Percentiles rank a stretch among this genome's conserved stretches.
Conservation (phyloP, 805 yeast genomes). For the Sugiyamaella mastotermitis region DNA sequence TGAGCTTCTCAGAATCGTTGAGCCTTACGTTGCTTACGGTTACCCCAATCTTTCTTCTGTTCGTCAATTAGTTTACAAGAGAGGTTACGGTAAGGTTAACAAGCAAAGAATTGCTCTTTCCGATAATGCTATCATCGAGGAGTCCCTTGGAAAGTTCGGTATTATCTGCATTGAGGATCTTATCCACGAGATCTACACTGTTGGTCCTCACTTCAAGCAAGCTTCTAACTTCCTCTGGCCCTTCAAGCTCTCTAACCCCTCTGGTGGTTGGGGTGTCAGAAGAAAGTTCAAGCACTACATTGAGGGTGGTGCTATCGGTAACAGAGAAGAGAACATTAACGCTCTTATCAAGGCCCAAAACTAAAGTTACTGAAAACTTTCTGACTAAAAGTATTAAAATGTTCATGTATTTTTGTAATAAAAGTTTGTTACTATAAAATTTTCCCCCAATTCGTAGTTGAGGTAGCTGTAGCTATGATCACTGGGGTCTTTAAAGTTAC, state of each 20-base stretch:
- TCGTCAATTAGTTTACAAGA: slow-evolving; percentile 72
- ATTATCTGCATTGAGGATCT: slow-evolving; percentile 69
- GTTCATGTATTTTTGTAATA: no score
- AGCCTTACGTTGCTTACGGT: slow-evolving; percentile 79
- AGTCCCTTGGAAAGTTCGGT: slow-evolving; percentile 66
- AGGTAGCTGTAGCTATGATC: no score
- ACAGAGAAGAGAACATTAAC: slow-evolving; percentile 76
- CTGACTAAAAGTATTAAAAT: no score
- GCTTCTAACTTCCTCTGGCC: slow-evolving; percentile 84
- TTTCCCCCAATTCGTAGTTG: no score
- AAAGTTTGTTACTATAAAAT: no score
- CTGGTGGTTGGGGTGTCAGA: slow-evolving; percentile 75
- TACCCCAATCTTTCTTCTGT: slow-evolving; percentile 70
- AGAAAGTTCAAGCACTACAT: slow-evolving; percentile 80
- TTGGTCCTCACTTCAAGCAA: slow-evolving; percentile 82
- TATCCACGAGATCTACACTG: slow-evolving; percentile 77
- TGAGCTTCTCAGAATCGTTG: slow-evolving; percentile 70
- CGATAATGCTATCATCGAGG: slow-evolving; percentile 69
- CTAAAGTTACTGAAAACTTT: no score
- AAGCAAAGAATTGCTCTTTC: slow-evolving; percentile 68
- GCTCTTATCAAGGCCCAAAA: slow-evolving; percentile 40
- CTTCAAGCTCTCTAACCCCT: slow-evolving; percentile 76
- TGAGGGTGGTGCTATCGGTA: slow-evolving; percentile 83
- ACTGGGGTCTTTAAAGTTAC: no score
- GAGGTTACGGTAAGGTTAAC: slow-evolving; percentile 79